A percentile compares a stretch with the other conserved stretches of the same genome.
Evolutionary conservation across 805 yeast genomes (phyloP).

Genomic region (Citeromyces matritensis): DNA sequence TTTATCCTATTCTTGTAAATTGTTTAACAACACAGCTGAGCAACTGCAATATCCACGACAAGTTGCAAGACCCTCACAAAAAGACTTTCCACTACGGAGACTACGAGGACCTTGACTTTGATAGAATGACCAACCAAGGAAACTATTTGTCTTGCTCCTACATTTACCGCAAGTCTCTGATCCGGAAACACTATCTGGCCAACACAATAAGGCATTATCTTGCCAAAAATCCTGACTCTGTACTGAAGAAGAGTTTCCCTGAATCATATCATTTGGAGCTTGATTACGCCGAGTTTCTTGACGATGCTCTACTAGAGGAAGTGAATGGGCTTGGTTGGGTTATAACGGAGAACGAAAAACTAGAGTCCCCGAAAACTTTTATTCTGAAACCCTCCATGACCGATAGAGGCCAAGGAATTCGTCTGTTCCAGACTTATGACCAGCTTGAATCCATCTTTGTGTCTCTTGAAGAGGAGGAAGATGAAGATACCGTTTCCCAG

Average conservation of each 20-base stretch:
- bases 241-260: constrained; percentile 49
- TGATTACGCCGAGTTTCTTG: constrained; percentile 92
- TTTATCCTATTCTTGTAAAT: constrained; percentile 19
- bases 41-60: not conserved
- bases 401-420: constrained; percentile 92
- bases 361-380: constrained; percentile 36
- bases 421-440: constrained; percentile 63
- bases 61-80: not conserved
- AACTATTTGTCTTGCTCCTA: constrained; percentile 64
- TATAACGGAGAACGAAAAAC: constrained; percentile 32
- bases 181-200: constrained; percentile 81
- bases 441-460: constrained; percentile 78
- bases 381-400: constrained; percentile 95
- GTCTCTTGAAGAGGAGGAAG: constrained; percentile 66
- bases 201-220: constrained; percentile 63
- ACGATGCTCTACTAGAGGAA: constrained; percentile 77
- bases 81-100: constrained; percentile 71
- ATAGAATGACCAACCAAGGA: constrained; percentile 28
- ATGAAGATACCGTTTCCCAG: constrained; percentile 62
- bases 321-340: constrained; percentile 79
- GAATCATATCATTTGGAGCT: constrained; percentile 70
- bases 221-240: constrained; percentile 61
- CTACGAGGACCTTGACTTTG: constrained; percentile 79
- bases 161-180: constrained; percentile 78
- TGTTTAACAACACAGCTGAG: constrained; percentile 10